Base-by-base conservation (phyloP, 164 flowering plant species). In the Santalum album region DNA sequence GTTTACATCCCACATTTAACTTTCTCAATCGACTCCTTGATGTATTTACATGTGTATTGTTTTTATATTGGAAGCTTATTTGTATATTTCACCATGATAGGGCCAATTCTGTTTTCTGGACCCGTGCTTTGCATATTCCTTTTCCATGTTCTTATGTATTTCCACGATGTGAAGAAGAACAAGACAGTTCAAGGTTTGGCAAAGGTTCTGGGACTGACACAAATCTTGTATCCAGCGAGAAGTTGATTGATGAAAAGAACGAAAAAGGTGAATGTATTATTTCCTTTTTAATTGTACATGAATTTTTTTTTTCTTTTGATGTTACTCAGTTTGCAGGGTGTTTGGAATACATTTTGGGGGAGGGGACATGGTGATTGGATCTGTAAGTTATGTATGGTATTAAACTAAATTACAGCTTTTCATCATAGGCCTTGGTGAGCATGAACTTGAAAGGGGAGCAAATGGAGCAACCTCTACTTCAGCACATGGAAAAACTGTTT, bases 51-150 rank as follows among this genome's bases (percentile, higher is more conserved):
- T 21, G 44, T 12, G 12, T 17, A 26, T 15, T 51, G 47, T 19
- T 29, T 23, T 25, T 32, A 50, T 14, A 9, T 45, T 56, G 14
- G 49, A 36, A 42, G 48, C 63, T 58, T 16, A 58, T 55, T 35
- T 59, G 20, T 27, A 26, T 11, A 42, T 21, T 29, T 34, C 25
- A 18, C 69, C 49, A 43, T 67, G 54, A 44, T 59, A 94, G 97
- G 97, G 96, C 96, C 49, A 94, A 94, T 75, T 85, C 97, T 47
- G 64, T 94, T 54, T 94, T 94, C 61, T 94, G 99, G 99, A 75
- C 81, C 47, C 90, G 99, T 48, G 96, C 97, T 57, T 66, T 89
- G 68, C 87, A 79, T 70, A 79, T 87, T 69, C 99, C 99, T 40
- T 67, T 87, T 55, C 99, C 97, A 18, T 79, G 55, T 61, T 69